These are phyloP conservation scores for Pseudozyma hubeiensis DNA, from an alignment of 1,284 basidiomycete species.

Conservation along the genomic window DNA sequence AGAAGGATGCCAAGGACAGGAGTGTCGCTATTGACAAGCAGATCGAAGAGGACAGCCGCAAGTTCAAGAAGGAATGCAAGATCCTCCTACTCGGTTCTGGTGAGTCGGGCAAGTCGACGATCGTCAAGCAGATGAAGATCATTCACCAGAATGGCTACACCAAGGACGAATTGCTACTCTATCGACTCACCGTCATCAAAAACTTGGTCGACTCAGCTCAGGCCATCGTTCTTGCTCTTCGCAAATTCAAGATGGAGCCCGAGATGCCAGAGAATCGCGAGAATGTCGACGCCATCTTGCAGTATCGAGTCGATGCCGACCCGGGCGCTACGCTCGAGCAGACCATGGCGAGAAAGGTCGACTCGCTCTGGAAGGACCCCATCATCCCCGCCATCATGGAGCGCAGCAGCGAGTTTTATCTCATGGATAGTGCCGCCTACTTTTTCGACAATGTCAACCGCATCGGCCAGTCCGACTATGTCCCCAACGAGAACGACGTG, in stretches of 20 bases:
- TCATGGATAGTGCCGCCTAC: slow-evolving; percentile 95
- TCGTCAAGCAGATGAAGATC: slow-evolving; percentile 99
- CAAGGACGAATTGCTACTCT: slow-evolving; percentile 81
- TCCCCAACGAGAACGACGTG: slow-evolving; percentile 89
- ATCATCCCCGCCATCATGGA: slow-evolving; percentile 88
- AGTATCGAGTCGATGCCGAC: slow-evolving; percentile 64
- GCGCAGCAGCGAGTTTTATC: slow-evolving; percentile 86
- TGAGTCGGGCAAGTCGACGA: slow-evolving; percentile 92
- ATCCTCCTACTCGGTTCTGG: slow-evolving; percentile 86
- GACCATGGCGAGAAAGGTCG: slow-evolving; percentile 77
- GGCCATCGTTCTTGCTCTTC: slow-evolving; percentile 87
- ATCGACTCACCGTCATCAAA: slow-evolving; percentile 77
- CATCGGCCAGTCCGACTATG: slow-evolving; percentile 82
- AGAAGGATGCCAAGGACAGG: slow-evolving; percentile 61
- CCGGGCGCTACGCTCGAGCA: slow-evolving; percentile 68
- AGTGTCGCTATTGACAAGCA: slow-evolving; percentile 72
- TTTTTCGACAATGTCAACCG: slow-evolving; percentile 88
- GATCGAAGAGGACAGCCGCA: slow-evolving; percentile 73
- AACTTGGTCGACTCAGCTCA: slow-evolving; percentile 77
- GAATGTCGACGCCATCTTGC: slow-evolving; percentile 74
- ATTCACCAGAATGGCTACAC: slow-evolving; percentile 95
- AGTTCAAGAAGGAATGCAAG: slow-evolving; percentile 91
- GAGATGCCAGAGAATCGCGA: slow-evolving; percentile 77
- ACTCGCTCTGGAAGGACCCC: slow-evolving; percentile 89
- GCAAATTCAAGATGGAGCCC: slow-evolving; percentile 87